Evolutionary conservation across 495 filamentous ascomycete species (phyloP).

Genomic region (Penicillium pancosmium): DNA sequence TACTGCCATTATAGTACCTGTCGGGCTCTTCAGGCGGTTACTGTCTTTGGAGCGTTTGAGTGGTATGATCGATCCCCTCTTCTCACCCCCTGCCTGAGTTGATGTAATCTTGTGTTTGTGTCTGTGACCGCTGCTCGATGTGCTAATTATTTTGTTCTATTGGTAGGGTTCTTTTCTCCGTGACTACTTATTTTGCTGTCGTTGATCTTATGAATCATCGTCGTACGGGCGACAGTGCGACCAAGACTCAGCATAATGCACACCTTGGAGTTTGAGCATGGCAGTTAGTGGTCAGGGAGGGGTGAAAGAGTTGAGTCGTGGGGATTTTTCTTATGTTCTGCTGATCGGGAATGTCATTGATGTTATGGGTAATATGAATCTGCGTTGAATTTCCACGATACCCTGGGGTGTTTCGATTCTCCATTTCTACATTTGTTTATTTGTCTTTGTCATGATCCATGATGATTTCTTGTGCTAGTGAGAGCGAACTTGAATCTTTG

Average conservation of each 20-base stretch:
- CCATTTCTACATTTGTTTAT: not conserved
- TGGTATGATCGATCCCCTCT: slow-evolving; percentile 41
- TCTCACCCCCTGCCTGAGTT: too few relatives aligned
- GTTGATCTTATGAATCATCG: slow-evolving; percentile 27
- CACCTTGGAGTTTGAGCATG: slow-evolving; percentile 24
- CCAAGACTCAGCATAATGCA: slow-evolving; percentile 26
- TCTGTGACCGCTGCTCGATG: too few relatives aligned
- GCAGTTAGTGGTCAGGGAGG: too few relatives aligned
- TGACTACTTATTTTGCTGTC: slow-evolving; percentile 37
- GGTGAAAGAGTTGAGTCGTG: too few relatives aligned
- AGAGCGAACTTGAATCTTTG: not conserved
- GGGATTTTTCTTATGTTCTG: too few relatives aligned
- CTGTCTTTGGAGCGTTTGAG: slow-evolving; percentile 58
- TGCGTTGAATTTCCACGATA: too few relatives aligned
- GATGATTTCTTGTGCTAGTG: not conserved
- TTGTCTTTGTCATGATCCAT: not conserved
- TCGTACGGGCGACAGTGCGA: slow-evolving; percentile 22
- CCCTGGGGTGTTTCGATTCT: too few relatives aligned
- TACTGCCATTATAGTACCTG: slow-evolving; percentile 53
- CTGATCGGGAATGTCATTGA: too few relatives aligned
- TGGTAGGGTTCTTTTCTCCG: slow-evolving; percentile 53
- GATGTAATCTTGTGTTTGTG: too few relatives aligned
- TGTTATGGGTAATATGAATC: too few relatives aligned
- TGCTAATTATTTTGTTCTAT: not conserved
- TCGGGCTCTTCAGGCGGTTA: slow-evolving; percentile 50